Conservation (phyloP, 1,284 basidiomycete species). For the Ustilago tritici region DNA sequence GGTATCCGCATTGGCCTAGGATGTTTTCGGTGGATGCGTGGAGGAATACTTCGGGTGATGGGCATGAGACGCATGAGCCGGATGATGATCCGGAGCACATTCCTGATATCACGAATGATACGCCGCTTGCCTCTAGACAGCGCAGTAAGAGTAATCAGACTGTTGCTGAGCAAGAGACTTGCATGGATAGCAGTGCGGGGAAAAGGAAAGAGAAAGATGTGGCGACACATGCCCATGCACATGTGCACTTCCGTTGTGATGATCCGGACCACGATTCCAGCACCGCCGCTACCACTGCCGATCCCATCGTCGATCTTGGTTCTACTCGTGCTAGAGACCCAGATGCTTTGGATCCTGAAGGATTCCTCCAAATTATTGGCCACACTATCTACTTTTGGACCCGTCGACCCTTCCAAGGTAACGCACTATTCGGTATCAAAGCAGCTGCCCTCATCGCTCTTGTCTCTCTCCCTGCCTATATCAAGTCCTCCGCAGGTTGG, state of each 20-base stretch:
- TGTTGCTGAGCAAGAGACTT: conserved; percentile 4
- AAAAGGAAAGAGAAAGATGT: conserved; percentile 5
- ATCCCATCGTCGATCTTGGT: conserved; percentile 70
- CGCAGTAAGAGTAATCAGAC: conserved; percentile 31
- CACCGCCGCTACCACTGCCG: not conserved
- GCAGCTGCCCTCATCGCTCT: conserved; percentile 78
- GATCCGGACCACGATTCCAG: conserved; percentile 4
- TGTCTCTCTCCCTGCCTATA: conserved; percentile 55
- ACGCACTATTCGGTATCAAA: conserved; percentile 80
- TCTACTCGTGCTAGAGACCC: conserved; percentile 76
- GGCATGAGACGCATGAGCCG: conserved; percentile 33
- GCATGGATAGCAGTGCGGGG: not conserved
- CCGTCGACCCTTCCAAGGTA: conserved; percentile 62
- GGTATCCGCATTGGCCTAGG: conserved; percentile 75
- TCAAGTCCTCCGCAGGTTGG: conserved; percentile 57
- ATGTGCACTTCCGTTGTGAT: conserved; percentile 26
- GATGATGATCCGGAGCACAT: conserved; percentile 48
- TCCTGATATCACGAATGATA: conserved; percentile 38
- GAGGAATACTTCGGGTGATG: conserved; percentile 66
- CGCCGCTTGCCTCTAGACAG: conserved; percentile 27
- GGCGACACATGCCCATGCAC: not conserved
- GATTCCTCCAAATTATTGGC: conserved; percentile 53
- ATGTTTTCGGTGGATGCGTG: conserved; percentile 73
- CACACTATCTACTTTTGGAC: conserved; percentile 38
- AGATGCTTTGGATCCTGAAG: conserved; percentile 77